Evolutionary conservation across 2,329 filamentous ascomycete species (phyloP).

Genomic region (Didymella keratinophila): DNA sequence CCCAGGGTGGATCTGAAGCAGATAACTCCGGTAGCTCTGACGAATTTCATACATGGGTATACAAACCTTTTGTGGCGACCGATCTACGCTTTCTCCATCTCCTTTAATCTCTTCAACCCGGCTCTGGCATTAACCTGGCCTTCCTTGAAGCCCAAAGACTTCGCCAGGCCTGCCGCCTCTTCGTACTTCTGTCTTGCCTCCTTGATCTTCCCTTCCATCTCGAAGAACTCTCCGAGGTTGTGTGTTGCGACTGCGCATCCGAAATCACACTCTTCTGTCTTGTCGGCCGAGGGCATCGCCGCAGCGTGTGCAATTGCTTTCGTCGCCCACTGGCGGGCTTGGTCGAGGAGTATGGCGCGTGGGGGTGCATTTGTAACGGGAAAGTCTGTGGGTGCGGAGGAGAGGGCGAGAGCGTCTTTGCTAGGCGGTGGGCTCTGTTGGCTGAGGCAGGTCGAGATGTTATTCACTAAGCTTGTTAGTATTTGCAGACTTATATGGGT

Average conservation of each 20-base stretch:
- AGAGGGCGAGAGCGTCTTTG: conserved; percentile 33
- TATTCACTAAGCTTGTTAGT: conserved; percentile 69
- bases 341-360: conserved; percentile 69
- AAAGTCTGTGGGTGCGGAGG: conserved; percentile 48
- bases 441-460: conserved; percentile 75
- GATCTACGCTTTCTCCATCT: conserved; percentile 26
- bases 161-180: conserved; percentile 69
- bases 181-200: conserved; percentile 74
- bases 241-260: conserved; percentile 85
- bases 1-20: conserved; percentile 20
- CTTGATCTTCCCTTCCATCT: conserved; percentile 71
- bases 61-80: neutral
- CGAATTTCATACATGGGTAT: neutral
- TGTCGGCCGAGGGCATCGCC: conserved; percentile 69
- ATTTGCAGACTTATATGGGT: neutral
- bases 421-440: conserved; percentile 63
- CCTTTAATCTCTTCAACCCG: conserved; percentile 49
- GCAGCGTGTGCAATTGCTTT: conserved; percentile 75
- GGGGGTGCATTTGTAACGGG: conserved; percentile 56
- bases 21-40: too few relatives aligned
- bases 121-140: conserved; percentile 54
- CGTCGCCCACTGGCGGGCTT: conserved; percentile 78
- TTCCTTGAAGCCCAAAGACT: conserved; percentile 57
- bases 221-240: conserved; percentile 84
- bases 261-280: conserved; percentile 81